Conservation (phyloP, 108 stramenopile genomes). For the Fragilaria radians region DNA sequence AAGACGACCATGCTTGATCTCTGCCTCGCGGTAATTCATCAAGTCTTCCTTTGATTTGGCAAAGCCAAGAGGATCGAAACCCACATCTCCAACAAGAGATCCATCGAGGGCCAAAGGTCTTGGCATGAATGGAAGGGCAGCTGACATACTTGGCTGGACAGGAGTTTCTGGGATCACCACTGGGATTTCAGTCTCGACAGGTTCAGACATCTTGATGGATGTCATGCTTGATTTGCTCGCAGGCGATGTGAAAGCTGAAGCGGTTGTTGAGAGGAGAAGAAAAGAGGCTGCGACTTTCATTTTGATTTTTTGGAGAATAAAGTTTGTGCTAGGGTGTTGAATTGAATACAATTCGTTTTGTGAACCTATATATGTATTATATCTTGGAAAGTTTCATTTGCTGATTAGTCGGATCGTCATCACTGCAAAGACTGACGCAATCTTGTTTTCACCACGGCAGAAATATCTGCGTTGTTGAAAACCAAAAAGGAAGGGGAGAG, state of each 20-base stretch:
- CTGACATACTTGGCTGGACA: constrained; percentile 34
- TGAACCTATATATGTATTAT: too few relatives aligned
- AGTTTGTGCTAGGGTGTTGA: neutral
- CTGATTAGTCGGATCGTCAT: too few relatives aligned
- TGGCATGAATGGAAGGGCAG: constrained; percentile 67
- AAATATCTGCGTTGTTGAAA: too few relatives aligned
- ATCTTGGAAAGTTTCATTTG: too few relatives aligned
- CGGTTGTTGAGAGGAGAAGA: constrained; percentile 21
- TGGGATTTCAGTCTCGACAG: constrained; percentile 10
- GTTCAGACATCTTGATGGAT: constrained; percentile 18
- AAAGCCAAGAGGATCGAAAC: constrained; percentile 88
- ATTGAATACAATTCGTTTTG: neutral
- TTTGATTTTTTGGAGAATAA: neutral
- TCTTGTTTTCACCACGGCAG: neutral
- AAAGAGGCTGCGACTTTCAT: constrained; percentile 42
- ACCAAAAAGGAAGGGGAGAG: too few relatives aligned
- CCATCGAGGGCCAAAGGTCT: constrained; percentile 65
- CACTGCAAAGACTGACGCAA: constrained; percentile 2
- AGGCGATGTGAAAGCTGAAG: constrained; percentile 52
- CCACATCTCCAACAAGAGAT: constrained; percentile 77
- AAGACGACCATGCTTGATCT: constrained; percentile 87
- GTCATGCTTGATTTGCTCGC: constrained; percentile 5
- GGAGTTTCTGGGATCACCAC: constrained; percentile 8
- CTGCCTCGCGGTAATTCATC: constrained; percentile 69
- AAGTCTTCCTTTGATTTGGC: constrained; percentile 48